phyloP scores from a whole-genome alignment of 768 basidiomycete genomes.

The Lepiota venenata region DNA sequence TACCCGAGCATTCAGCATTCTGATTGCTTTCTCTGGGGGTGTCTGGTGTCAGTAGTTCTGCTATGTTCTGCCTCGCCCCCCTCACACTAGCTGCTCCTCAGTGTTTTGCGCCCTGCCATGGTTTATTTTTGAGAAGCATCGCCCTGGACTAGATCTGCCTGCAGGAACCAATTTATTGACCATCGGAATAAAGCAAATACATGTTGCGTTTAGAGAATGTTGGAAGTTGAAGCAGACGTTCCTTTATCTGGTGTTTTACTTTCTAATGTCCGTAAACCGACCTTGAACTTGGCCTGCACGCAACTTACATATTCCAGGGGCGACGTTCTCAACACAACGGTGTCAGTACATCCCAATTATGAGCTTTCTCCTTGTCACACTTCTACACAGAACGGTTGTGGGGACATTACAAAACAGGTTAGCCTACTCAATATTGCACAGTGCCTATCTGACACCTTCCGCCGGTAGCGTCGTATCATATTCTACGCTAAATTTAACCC shows the following conservation, averaged over 20 bases:
- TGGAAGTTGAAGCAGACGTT: conserved; percentile 70
- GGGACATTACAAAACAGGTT: conserved; percentile 71
- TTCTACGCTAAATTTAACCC: conserved; percentile 67
- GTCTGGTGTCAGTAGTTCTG: conserved; percentile 54
- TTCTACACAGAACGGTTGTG: conserved; percentile 55
- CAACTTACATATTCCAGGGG: conserved; percentile 40
- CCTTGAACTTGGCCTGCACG: neutral
- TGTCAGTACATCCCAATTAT: conserved; percentile 37
- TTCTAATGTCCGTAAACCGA: conserved; percentile 54
- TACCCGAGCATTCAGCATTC: conserved; percentile 68
- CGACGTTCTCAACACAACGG: conserved; percentile 71
- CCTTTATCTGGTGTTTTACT: conserved; percentile 71
- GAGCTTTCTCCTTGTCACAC: neutral
- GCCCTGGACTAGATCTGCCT: conserved; percentile 62
- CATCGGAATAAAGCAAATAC: conserved; percentile 67
- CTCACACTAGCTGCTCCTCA: conserved; percentile 18
- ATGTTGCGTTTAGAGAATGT: conserved; percentile 60
- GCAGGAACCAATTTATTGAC: conserved; percentile 51
- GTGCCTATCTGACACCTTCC: neutral
- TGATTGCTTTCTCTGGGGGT: conserved; percentile 80
- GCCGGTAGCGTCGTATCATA: conserved; percentile 58
- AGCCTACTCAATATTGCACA: neutral
- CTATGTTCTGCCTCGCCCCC: neutral
- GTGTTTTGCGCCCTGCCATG: conserved; percentile 69
- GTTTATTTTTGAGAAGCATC: conserved; percentile 67